Base-by-base conservation (phyloP, 768 basidiomycete genomes). In the Leccinum boreale region DNA sequence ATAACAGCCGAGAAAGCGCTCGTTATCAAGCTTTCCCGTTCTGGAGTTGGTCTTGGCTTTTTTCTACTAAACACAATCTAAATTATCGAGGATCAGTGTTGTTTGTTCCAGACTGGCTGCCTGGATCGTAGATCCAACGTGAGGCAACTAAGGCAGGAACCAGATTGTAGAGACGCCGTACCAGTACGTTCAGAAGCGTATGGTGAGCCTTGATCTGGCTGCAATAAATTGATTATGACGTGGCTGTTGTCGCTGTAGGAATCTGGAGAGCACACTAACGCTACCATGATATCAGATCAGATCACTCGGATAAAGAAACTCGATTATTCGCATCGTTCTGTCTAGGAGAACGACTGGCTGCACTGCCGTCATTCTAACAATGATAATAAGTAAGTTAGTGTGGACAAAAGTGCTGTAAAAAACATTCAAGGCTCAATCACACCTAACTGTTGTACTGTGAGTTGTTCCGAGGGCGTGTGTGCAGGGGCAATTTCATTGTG, bases 41-140 rank as follows among this genome's bases (percentile, higher is more conserved):
- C 12, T 45, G 21, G 31, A 69, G 69, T 70, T n/a, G 59, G 10
- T 19, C 21, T n/a, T 19, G 3, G 9, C 3, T n/a, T n/a, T 31
- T 17, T 21, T 21, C 12, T 12, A 17, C 3, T 11, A 8, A 11
- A 0, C 61, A 23, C 39, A 65, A 17, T 19, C n/a, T 8, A 44
- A n/a, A 10, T 44, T 9, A 0, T 44, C 9, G 28, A 1, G 14
- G 15, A 17, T 17, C 0, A 44, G 42, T 44, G 7, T n/a, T 44
- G 7, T n/a, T 9, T n/a, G 15, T 44, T 8, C 42, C 42, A 44
- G 42, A 44, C 19, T 44, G 42, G 42, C 3, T 44, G 17, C 42
- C 42, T 67, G 53, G 57, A 8, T 50, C 56, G 3, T 55, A 33
- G 42, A 12, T 58, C 11, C 58, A 55, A 33, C 48, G 29, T n/a